Base-by-base conservation (phyloP, 2,329 filamentous ascomycete species). In the Sporothrix schenckii region DNA sequence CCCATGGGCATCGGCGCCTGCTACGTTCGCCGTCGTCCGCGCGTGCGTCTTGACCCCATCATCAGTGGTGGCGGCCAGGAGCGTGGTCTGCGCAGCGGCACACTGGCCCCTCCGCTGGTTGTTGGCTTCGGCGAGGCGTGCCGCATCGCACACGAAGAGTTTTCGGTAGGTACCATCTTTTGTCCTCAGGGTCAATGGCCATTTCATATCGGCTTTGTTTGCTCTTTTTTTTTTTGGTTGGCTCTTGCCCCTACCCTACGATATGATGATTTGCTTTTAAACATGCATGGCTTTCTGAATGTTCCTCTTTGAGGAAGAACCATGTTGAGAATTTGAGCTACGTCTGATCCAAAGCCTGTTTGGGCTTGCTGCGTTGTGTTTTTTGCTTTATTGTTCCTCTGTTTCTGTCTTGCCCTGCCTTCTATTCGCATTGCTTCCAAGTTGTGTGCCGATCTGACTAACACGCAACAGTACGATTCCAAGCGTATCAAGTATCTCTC, bases 1-100 rank as follows among this genome's bases (percentile, higher is more conserved):
- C 95, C 95, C 69, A 99, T 97, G 85, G 95, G 95, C 47, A 92
- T 99, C 70, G 95, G 95, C 71, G 95, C 95, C 71, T 99, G 95
- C 82, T 99, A 94, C 78, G 92, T 99, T 65, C 91, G 95, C 77
- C 89, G 95, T 83, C 88, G 95, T 71, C 95, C 95, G 1, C 90
- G 94, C 79, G 95, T 99, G 75, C 92, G 95, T 80, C 84, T 99
- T 71, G 95, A 99, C 72, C 95, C 95, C 66, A 91, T 99, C 79
- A 99, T 99, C 82, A 96, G 89, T 70, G 95, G 95, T 72, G 95
- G 95, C 81, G 95, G 95, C 6, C 95, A 99, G 80, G 95, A 99
- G 84, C 88, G 95, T 84, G 95, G 95, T 75, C 83, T 99, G 74
- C 89, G 95, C 79, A 98, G 94, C 80, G 95, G 95, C 73, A 99